Base-by-base conservation (phyloP, 345 rosid genomes). In the Eutrema japonicum region DNA sequence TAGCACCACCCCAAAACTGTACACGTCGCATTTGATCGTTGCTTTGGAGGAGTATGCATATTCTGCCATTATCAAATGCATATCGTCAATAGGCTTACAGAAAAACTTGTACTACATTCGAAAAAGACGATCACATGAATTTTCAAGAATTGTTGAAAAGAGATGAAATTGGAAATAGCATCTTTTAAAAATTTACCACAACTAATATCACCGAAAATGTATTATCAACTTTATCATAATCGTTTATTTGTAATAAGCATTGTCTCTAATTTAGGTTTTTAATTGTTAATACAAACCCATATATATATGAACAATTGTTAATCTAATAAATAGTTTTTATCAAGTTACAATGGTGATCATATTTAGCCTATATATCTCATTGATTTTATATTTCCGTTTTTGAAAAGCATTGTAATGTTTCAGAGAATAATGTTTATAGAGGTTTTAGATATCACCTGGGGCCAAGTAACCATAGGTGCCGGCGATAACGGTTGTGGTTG, bases 391-490 rank as follows among this genome's bases (percentile, higher is more conserved):
- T 57, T 48, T 35, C 4, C 58, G 0, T 50, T 50, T 6, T n/a
- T 50, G 3, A 41, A 54, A 54, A 30, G 51, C 32, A 45, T 33
- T 12, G 10, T 3, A 22, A 57, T 5, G 51, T 32, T 22, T 18
- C 13, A 62, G 0, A 6, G 49, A 49, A 35, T 41, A 62, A 42
- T 53, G 45, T 50, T 16, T 29, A 18, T 10, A 32, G 53, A 63
- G 16, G 22, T 30, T 30, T 18, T 26, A 71, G 14, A 58, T 16
- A 37, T 63, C 54, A 88, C 98, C 98, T 43, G 97, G 97, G 29
- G 97, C 97, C 69, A 94, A 69, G 78, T 94, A 94, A 64, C 96
- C 96, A n/a, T 87, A 94, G 47, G 98, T 94, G 55, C 98, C 97
- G 1, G 96, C 98, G 6, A 89, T 71, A 46, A 86, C 85, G 11